Evolutionary conservation across 306 rosid species (phyloP).

Genomic region (Vicia villosa): DNA sequence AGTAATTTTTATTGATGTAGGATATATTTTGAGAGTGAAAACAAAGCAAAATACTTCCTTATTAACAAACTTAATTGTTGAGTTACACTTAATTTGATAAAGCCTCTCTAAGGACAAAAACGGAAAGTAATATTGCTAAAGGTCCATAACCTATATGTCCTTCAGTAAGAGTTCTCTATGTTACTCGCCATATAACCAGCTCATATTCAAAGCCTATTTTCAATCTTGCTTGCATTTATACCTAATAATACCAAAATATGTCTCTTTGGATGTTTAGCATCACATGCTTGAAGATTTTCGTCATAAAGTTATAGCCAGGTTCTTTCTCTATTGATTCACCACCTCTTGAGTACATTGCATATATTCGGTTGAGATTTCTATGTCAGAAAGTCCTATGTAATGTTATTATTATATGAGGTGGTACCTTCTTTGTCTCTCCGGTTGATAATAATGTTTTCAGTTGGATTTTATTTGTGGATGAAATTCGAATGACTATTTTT

Average conservation of each 20-base stretch:
- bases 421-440: neutral
- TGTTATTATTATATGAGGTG: no score
- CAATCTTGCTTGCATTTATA: neutral
- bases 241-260: conserved; percentile 33
- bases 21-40: neutral
- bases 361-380: neutral
- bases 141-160: neutral
- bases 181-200: neutral
- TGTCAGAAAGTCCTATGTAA: neutral
- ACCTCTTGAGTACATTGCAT: conserved; percentile 1
- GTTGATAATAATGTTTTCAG: no score
- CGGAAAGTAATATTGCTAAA: neutral
- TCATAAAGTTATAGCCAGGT: neutral
- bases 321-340: conserved; percentile 7
- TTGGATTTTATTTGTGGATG: no score
- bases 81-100: neutral
- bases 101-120: neutral
- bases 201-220: conserved; percentile 6
- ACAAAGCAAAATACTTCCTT: neutral
- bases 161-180: neutral
- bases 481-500: no score
- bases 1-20: neutral
- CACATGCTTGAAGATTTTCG: conserved; percentile 24
- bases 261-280: conserved; percentile 13
- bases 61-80: neutral